Evolutionary conservation across 129 eudicot genomes (phyloP), one percentile per base, ranked within the genome.

Genomic region (Gnaphalium uliginosum): DNA sequence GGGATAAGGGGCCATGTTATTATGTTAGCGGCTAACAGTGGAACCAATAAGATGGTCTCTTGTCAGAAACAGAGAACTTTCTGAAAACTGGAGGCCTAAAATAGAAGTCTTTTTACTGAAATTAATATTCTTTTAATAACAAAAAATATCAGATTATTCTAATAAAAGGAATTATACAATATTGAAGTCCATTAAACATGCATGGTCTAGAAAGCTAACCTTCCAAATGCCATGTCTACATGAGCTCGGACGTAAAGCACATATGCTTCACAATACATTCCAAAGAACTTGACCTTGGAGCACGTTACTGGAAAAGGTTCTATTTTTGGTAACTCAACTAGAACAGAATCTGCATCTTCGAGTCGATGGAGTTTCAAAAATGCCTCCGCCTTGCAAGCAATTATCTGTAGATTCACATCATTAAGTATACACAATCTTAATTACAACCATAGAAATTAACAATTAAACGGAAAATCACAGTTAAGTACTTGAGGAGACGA

Each of bases 311-410:
- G 87, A 75, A 73, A 86, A 33, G 85, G 85, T 29, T 86, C 90
- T 57, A 86, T 6, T 74, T 76, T 86, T 2, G 81, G 80, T 69
- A 83, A 61, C 66, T 80, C 82, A 8, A 77, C 80, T 61, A 86
- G 74, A 51, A 69, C 75, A 77, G 74, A 80, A 61, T 86, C 83
- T 7, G 87, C 90, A 69, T 86, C 81, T 51, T 80, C 90, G 69
- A 83, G 75, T 70, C 63, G 85, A 41, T 77, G 85, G 51, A 86
- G 87, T 83, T 86, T 86, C 81, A 86, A 80, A 78, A 73, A 80
- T 4, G 90, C 87, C 76, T 86, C 90, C 29, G 85, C 90, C 81
- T 83, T 86, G 81, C 87, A 86, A 33, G 90, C 87, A 60, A 80
- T 46, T 77, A 86, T 76, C 90, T 86, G 76, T 4, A 66, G 19